phyloP scores from a whole-genome alignment of 257 asterid species.

The Solanum clarkiae region DNA sequence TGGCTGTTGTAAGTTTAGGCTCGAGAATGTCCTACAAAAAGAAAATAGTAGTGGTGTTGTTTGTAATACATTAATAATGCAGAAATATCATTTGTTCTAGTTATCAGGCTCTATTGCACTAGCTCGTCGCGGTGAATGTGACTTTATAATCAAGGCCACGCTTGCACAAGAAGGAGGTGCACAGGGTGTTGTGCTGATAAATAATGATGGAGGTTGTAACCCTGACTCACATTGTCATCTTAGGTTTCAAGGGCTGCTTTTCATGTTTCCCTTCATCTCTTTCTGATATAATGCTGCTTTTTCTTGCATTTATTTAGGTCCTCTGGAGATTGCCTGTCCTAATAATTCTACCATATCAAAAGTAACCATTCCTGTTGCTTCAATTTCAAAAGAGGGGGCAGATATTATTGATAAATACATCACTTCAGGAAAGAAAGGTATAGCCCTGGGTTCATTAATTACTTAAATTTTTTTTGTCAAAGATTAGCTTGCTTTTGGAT shows the following conservation, averaged over 20 bases:
- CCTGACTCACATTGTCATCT: conserved; percentile 13
- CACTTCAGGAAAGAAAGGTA: conserved; percentile 47
- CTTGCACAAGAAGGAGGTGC: conserved; percentile 83
- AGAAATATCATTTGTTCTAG: conserved; percentile 34
- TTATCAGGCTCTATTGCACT: conserved; percentile 57
- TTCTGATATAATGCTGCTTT: conserved; percentile 2
- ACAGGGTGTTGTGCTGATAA: conserved; percentile 62
- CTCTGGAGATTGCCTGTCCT: conserved; percentile 77
- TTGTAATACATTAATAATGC: not conserved
- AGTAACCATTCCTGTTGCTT: conserved; percentile 69
- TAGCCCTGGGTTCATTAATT: not conserved
- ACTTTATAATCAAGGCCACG: conserved; percentile 64
- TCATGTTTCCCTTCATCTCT: not conserved
- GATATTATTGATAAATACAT: conserved; percentile 50
- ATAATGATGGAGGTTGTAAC: conserved; percentile 60
- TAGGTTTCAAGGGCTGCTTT: not conserved
- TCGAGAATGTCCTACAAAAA: not conserved
- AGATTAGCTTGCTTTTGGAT: not conserved
- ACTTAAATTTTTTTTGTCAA: not conserved
- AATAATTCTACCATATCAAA: conserved; percentile 34
- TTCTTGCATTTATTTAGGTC: conserved; percentile 40
- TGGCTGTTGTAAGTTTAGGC: not conserved
- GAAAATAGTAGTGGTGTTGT: not conserved
- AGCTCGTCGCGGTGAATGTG: conserved; percentile 82
- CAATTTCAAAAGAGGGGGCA: conserved; percentile 69